Conservation (phyloP, 2,329 filamentous ascomycete species). For the Cercospora zeae-maydis region DNA sequence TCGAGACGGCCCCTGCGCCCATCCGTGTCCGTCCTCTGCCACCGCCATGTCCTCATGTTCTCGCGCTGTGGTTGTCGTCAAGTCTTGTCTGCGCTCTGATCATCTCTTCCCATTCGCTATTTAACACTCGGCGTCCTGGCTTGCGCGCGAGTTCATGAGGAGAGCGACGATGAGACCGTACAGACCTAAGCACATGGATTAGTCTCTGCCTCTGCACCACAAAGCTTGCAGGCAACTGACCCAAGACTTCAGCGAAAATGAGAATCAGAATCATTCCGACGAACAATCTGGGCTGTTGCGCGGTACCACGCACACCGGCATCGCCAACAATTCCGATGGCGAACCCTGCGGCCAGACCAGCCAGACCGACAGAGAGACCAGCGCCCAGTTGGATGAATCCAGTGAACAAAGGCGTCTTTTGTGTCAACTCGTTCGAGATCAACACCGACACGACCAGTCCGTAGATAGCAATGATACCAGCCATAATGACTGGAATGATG, state of each 20-base stretch:
- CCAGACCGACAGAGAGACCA: constrained; percentile 48
- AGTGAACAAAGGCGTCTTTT: constrained; percentile 48
- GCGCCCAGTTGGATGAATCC: constrained; percentile 54
- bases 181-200: constrained; percentile 62
- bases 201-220: constrained; percentile 8
- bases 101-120: constrained; percentile 46
- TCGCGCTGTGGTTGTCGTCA: constrained; percentile 27
- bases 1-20: not conserved
- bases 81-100: constrained; percentile 42
- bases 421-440: constrained; percentile 52
- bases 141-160: constrained; percentile 95
- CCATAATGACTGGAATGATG: constrained; percentile 99
- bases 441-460: constrained; percentile 53
- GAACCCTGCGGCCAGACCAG: constrained; percentile 42
- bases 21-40: not conserved
- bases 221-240: constrained; percentile 51
- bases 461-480: constrained; percentile 99
- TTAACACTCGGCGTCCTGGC: constrained; percentile 56
- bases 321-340: constrained; percentile 63
- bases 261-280: constrained; percentile 98
- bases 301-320: constrained; percentile 81
- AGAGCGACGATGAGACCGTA: constrained; percentile 98
- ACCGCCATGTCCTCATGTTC: not conserved
- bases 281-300: constrained; percentile 80
- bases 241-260: constrained; percentile 99